Percentiles rank a stretch among this genome's conserved stretches.
phyloP scores from a whole-genome alignment of 306 rosid genomes.

The Rubus parviflorus region DNA sequence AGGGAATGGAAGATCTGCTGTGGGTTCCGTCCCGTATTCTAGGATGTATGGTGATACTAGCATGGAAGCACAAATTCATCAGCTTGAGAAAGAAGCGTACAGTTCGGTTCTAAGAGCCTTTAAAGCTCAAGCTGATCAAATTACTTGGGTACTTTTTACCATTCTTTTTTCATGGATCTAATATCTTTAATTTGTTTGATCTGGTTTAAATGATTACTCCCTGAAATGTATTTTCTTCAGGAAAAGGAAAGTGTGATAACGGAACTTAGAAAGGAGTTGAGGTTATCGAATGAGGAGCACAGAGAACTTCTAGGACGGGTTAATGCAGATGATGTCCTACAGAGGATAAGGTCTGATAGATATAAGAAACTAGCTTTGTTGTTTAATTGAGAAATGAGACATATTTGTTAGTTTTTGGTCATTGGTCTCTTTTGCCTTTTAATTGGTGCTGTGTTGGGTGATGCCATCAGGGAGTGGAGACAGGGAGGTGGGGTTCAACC shows the following conservation, averaged over 20 bases:
- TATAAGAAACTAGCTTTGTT: constrained; percentile 15
- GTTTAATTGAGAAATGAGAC: constrained; percentile 7
- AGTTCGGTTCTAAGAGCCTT: constrained; percentile 93
- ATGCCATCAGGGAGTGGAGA: constrained; percentile 82
- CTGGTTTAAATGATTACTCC: constrained; percentile 55
- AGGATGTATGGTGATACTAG: constrained; percentile 77
- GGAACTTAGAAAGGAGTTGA: constrained; percentile 87
- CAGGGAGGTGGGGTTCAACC: constrained; percentile 77
- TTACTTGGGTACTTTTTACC: constrained; percentile 78
- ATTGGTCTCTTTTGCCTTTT: constrained; percentile 23
- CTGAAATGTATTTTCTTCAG: constrained; percentile 64
- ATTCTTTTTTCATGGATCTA: constrained; percentile 38
- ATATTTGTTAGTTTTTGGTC: not conserved
- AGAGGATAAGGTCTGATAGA: constrained; percentile 69
- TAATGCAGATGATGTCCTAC: constrained; percentile 83
- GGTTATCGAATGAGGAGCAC: constrained; percentile 94
- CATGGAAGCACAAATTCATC: constrained; percentile 93
- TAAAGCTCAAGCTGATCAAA: constrained; percentile 98
- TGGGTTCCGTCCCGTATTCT: constrained; percentile 63
- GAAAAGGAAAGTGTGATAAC: constrained; percentile 91
- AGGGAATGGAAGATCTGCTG: constrained; percentile 81
- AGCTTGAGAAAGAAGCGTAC: constrained; percentile 95
- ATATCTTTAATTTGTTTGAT: constrained; percentile 34
- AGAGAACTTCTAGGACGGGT: constrained; percentile 88
- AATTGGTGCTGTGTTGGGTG: constrained; percentile 25